Conservation (phyloP, 1,139 yeast species). For the Candida neerlandica region DNA sequence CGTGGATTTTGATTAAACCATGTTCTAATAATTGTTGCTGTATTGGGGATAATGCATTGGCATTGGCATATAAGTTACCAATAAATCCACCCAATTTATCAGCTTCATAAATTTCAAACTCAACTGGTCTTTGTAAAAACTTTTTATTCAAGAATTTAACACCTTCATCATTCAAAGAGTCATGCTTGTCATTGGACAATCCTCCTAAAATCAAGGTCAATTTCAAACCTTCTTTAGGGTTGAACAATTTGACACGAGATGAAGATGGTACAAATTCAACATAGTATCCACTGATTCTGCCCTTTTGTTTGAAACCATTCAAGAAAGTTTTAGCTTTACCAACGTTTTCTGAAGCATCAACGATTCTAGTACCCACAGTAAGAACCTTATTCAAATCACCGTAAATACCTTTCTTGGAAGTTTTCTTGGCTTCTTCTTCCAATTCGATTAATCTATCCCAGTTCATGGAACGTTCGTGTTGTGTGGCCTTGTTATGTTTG, state of each 20-base stretch:
- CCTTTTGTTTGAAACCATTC: conserved; percentile 68
- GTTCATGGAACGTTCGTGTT: conserved; percentile 66
- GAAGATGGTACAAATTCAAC: conserved; percentile 74
- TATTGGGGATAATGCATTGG: conserved; percentile 54
- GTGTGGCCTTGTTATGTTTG: conserved; percentile 72
- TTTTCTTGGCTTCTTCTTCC: conserved; percentile 61
- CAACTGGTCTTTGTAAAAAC: conserved; percentile 72
- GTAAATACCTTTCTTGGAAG: conserved; percentile 62
- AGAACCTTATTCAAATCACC: conserved; percentile 50
- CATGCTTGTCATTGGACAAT: conserved; percentile 52
- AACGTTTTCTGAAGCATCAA: conserved; percentile 78
- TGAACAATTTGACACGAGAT: conserved; percentile 64
- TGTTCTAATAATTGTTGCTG: conserved; percentile 62
- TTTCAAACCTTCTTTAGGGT: conserved; percentile 73
- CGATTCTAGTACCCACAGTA: conserved; percentile 58
- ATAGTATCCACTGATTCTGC: conserved; percentile 55
- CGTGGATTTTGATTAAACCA: conserved; percentile 71
- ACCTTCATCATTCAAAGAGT: conserved; percentile 53
- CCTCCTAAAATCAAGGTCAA: conserved; percentile 80
- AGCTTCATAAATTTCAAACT: conserved; percentile 64
- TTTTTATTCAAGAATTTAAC: conserved; percentile 55
- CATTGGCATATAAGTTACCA: conserved; percentile 64
- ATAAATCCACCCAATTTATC: conserved; percentile 84
- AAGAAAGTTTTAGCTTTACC: conserved; percentile 75
- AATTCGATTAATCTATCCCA: conserved; percentile 80